phyloP scores from a whole-genome alignment of 2,329 filamentous ascomycete species.

The Fusarium siculi region DNA sequence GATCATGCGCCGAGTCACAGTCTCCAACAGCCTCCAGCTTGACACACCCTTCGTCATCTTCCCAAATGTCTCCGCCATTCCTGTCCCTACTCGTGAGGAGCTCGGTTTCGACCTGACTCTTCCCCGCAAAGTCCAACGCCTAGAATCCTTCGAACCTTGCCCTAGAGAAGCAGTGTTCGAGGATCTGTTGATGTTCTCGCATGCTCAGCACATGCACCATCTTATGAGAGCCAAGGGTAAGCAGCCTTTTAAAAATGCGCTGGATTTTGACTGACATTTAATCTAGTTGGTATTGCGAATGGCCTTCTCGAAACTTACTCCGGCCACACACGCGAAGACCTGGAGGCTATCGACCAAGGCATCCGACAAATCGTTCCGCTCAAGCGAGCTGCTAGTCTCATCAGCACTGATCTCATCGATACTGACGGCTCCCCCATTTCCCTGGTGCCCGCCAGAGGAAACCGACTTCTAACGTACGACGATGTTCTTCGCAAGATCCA shows the following conservation, averaged over 20 bases:
- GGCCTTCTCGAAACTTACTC: constrained; percentile 35
- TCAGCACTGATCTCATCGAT: constrained; percentile 21
- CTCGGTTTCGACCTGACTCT: constrained; percentile 12
- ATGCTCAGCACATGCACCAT: constrained; percentile 16
- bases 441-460: constrained; percentile 37
- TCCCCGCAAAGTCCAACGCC: constrained; percentile 22
- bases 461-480: constrained; percentile 39
- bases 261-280: constrained; percentile 19
- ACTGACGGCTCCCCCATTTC: background rate
- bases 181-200: constrained; percentile 5
- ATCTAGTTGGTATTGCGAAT: constrained; percentile 43
- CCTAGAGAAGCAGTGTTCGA: constrained; percentile 1
- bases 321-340: constrained; percentile 13
- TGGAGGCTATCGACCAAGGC: constrained; percentile 14
- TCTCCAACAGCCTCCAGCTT: constrained; percentile 6
- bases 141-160: background rate
- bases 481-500: constrained; percentile 42
- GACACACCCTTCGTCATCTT: background rate
- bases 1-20: constrained; percentile 50
- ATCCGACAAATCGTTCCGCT: constrained; percentile 35
- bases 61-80: background rate
- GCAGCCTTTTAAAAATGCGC: background rate
- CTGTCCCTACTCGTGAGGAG: constrained; percentile 1
- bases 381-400: constrained; percentile 43
- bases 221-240: constrained; percentile 47